phyloP scores from a whole-genome alignment of 179 eudicot genomes.

The Heliamphora pulchella region DNA sequence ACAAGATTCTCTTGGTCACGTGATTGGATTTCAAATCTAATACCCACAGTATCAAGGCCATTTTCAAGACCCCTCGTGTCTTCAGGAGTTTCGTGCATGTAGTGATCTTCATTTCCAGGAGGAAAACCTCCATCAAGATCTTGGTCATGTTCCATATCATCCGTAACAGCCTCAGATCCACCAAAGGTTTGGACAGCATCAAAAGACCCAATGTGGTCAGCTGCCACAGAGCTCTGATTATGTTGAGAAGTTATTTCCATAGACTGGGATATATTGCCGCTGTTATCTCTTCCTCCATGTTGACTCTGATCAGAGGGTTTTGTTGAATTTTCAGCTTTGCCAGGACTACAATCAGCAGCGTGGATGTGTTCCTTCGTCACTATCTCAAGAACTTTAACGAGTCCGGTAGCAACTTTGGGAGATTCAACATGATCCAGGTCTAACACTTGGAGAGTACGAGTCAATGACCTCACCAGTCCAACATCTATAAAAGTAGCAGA shows the following conservation, averaged over 20 bases:
- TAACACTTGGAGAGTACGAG: constrained; percentile 63
- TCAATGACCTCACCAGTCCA: constrained; percentile 74
- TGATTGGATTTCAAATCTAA: constrained; percentile 76
- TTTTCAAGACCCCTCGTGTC: constrained; percentile 60
- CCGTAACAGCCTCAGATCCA: constrained; percentile 80
- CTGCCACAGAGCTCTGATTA: constrained; percentile 39
- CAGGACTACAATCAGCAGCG: constrained; percentile 47
- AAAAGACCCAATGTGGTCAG: constrained; percentile 46
- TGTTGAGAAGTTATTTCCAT: constrained; percentile 46
- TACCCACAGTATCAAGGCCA: constrained; percentile 53
- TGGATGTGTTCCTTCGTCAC: constrained; percentile 95
- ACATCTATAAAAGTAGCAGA: constrained; percentile 86
- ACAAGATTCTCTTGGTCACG: constrained; percentile 57
- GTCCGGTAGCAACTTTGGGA: constrained; percentile 66
- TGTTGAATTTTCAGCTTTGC: constrained; percentile 47
- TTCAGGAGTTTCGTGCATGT: constrained; percentile 86
- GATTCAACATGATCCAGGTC: constrained; percentile 87
- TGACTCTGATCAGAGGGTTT: constrained; percentile 53
- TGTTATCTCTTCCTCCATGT: constrained; percentile 42
- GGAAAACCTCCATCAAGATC: constrained; percentile 79
- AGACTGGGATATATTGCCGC: constrained; percentile 39
- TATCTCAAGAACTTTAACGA: constrained; percentile 76
- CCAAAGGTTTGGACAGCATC: constrained; percentile 43
- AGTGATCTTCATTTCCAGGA: constrained; percentile 72
- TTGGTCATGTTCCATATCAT: constrained; percentile 99